Base-by-base conservation (phyloP, 164 flowering plant genomes). In the Piper longum region DNA sequence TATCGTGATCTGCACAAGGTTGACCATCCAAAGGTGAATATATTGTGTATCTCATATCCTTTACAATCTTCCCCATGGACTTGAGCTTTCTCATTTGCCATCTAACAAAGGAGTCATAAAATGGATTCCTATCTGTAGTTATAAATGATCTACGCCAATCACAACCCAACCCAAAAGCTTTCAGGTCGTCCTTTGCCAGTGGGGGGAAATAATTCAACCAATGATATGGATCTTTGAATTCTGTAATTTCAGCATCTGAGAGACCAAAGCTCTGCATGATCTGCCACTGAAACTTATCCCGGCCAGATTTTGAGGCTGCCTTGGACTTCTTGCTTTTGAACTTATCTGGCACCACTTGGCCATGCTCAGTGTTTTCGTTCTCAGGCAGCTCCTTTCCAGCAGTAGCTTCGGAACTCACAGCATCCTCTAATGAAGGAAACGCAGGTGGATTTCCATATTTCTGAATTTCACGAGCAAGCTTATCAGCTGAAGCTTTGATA, bases 1-100 rank as follows among this genome's bases (percentile, higher is more conserved):
- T 78, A 58, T 91, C 98, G 72, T 91, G 98, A 69, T 89, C 98
- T 13, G 95, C 96, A 77, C 98, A 91, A 6, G 96, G 98, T 65
- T 88, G 98, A 40, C 88, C 92, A 79, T 88, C 98, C 19, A 83
- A 69, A 7, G 91, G 96, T 44, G 98, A 91, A 67, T 74, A 91
- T 14, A 89, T 78, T 0, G 95, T 71, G 74, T 89, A 87, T 57
- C 98, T 79, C 52, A 75, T 62, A 60, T 84, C 96, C 68, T 91
- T 85, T 13, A 91, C 90, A 68, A 91, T 83, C 76, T 91, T 91
- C 2, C 92, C 96, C 79, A 75, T 59, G n/a, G 75, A 75, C 74
- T 81, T 89, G 76, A 89, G 70, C 66, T 89, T 91, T 71, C 85
- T 80, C 86, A 91, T 79, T 75, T 91, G 98, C 98, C 98, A 91